Evolutionary conservation across 805 yeast genomes (phyloP).

Genomic region (Pichia exigua): DNA sequence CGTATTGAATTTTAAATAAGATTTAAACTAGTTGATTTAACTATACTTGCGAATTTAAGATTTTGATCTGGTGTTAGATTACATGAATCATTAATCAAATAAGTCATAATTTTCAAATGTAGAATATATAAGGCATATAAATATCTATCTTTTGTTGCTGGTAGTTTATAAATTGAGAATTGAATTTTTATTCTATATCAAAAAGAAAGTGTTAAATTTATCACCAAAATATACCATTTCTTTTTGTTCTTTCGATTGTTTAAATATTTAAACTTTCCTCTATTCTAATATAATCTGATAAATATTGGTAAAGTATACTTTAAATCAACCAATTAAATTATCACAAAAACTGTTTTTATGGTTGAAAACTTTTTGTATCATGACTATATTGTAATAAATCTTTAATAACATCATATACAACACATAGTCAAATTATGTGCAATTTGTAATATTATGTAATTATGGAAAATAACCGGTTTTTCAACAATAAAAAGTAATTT

Average conservation of each 20-base stretch:
- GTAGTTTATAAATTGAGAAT: neutral
- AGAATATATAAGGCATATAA: neutral
- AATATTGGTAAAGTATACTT: neutral
- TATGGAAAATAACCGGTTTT: neutral
- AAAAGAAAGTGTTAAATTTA: neutral
- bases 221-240: neutral
- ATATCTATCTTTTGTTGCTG: neutral
- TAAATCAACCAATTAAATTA: no score
- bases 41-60: no score
- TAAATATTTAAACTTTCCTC: no score
- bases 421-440: neutral
- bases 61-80: neutral
- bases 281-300: neutral
- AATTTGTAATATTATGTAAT: neutral
- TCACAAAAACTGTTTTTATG: neutral
- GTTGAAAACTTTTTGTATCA: neutral
- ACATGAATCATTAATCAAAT: neutral
- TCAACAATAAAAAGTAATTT: neutral
- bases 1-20: neutral
- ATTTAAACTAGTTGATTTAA: neutral
- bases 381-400: neutral
- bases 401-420: neutral
- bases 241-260: neutral
- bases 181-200: neutral
- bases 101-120: neutral